Base-by-base conservation (phyloP, 768 basidiomycete species). In the Lactifluus rugatus region DNA sequence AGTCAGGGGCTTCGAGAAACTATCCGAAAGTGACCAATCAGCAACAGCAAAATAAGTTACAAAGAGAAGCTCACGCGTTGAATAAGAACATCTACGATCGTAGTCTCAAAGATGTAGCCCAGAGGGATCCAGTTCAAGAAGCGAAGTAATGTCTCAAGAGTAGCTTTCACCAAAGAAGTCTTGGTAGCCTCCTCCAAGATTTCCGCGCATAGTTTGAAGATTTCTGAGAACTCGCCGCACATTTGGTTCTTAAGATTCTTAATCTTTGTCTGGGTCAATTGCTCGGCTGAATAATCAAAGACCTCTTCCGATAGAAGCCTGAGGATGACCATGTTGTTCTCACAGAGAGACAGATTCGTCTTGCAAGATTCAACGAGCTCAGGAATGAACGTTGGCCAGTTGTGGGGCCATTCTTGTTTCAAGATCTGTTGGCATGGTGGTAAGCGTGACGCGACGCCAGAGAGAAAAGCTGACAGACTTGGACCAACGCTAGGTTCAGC, bases 51-150 rank as follows among this genome's bases (percentile, higher is more conserved):
- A 55, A 45, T 21, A 14, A 36, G 31, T 45, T 26, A 34, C 41
- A n/a, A 31, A 48, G 21, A 36, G 44, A 56, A 28, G 79, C 89
- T 72, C 73, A 96, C 94, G 65, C 95, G 82, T 68, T 84, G 87
- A 34, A 98, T 80, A 17, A 99, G 78, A 54, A 91, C 80, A 71
- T 99, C 96, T 61, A 98, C 97, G 65, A 99, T 87, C 36, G 87
- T 90, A 1, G 96, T 98, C 74, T 98, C 96, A 67, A 98, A 99
- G 65, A 99, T 97, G 70, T 95, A 99, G 21, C 95, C 96, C 50
- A 99, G 76, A 49, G 96, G 96, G 67, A 99, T 99, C 96, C 96
- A 98, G 71, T 97, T 97, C 66, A 99, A 74, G 80, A 99, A 99
- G 54, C 93, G 80, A 61, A 98, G 77, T 17, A 99, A 76, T 0